These are phyloP conservation scores for Strobilomyces echinocephalus DNA, from an alignment of 768 basidiomycete genomes.

Conservation along the genomic window DNA sequence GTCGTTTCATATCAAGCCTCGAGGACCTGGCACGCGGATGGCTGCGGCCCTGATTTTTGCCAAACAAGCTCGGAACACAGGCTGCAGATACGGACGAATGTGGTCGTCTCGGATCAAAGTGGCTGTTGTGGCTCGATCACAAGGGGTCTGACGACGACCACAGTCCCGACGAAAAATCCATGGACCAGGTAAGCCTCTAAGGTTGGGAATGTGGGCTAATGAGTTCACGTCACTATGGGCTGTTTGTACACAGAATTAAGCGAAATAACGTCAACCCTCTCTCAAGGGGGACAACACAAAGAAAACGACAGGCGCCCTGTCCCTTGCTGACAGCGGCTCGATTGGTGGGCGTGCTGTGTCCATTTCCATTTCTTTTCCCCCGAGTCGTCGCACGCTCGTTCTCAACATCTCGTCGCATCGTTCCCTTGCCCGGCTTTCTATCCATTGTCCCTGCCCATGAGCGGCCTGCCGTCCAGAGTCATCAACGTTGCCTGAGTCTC, in stretches of 20 bases:
- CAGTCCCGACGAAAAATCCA: not conserved
- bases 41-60: not conserved
- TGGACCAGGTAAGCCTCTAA: not conserved
- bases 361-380: conserved; percentile 2
- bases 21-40: not conserved
- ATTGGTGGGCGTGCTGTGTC: not conserved
- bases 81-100: not conserved
- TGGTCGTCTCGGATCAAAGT: conserved; percentile 7
- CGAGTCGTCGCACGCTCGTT: not conserved
- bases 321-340: conserved; percentile 9
- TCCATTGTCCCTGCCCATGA: conserved; percentile 9
- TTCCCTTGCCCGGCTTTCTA: not conserved
- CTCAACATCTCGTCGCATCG: not conserved
- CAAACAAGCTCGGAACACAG: not conserved
- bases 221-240: not conserved
- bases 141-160: not conserved
- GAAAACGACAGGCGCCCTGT: not conserved
- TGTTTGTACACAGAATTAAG: conserved; percentile 1
- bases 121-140: conserved; percentile 5
- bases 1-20: conserved; percentile 1
- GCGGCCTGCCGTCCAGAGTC: not conserved
- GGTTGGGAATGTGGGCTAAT: not conserved
- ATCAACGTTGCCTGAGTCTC: conserved; percentile 16
- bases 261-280: conserved; percentile 15
- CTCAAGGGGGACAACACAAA: conserved; percentile 1